Evolutionary conservation across 257 asterid genomes (phyloP).

Genomic region (Forsythia suspensa): DNA sequence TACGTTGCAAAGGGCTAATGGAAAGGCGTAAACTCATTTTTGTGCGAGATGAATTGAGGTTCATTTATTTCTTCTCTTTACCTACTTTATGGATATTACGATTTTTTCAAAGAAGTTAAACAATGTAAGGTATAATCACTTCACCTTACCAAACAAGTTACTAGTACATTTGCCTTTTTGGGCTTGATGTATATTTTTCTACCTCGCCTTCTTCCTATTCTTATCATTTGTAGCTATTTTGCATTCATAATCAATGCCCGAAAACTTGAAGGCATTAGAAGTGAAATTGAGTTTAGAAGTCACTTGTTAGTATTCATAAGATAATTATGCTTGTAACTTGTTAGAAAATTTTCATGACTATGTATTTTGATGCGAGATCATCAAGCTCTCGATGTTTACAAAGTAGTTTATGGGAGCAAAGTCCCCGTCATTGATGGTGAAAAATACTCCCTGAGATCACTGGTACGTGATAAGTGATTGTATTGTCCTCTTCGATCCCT

Average conservation of each 20-base stretch:
- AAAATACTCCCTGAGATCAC: slow-evolving; percentile 48
- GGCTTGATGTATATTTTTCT: not conserved
- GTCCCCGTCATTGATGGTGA: slow-evolving; percentile 78
- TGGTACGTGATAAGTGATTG: slow-evolving; percentile 45
- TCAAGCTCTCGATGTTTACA: slow-evolving; percentile 68
- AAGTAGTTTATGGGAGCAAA: slow-evolving; percentile 67
- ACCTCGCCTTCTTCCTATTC: not conserved
- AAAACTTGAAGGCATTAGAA: not conserved
- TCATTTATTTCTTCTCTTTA: too few species aligned
- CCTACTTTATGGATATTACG: too few species aligned
- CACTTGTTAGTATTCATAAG: not conserved
- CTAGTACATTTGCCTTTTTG: too few species aligned
- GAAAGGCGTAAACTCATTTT: slow-evolving; percentile 51
- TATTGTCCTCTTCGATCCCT: not conserved
- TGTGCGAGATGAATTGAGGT: slow-evolving; percentile 69
- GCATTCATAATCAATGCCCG: not conserved
- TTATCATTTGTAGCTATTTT: not conserved
- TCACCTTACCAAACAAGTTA: too few species aligned
- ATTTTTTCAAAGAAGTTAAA: too few species aligned
- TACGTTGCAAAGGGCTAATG: slow-evolving; percentile 54
- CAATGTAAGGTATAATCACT: too few species aligned
- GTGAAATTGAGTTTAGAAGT: not conserved
- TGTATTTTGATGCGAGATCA: slow-evolving; percentile 46
- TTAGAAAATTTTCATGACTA: not conserved
- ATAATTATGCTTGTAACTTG: not conserved